Conservation (phyloP, 192 early-diverging fungal species). For the Coemansia biformis region DNA sequence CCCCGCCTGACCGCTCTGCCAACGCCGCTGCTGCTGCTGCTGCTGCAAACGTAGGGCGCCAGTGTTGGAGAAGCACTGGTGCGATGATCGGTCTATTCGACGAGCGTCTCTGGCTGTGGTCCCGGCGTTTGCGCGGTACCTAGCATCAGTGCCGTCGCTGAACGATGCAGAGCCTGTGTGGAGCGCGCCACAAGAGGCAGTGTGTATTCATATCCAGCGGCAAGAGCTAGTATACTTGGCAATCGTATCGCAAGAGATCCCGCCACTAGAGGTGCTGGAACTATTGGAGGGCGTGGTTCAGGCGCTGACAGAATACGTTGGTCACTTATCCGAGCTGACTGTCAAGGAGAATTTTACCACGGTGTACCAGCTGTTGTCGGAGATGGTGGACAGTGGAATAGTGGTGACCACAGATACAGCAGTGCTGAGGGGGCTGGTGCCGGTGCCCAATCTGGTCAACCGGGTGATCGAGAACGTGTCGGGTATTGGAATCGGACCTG, state of each 20-base stretch:
- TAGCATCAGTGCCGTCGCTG: slow-evolving; percentile 43
- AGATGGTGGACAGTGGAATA: slow-evolving; percentile 89
- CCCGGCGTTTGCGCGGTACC: slow-evolving; percentile 57
- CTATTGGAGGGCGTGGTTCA: slow-evolving; percentile 77
- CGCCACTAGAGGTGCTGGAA: slow-evolving; percentile 78
- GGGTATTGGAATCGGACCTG: slow-evolving; percentile 30
- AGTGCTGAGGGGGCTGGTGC: slow-evolving; percentile 79
- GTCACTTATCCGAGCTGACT: slow-evolving; percentile 69
- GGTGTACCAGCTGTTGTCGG: slow-evolving; percentile 77
- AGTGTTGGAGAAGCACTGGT: slow-evolving; percentile 87
- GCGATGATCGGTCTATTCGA: slow-evolving; percentile 56
- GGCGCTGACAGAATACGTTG: slow-evolving; percentile 79
- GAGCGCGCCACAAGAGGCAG: slow-evolving; percentile 16
- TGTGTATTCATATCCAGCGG: slow-evolving; percentile 49
- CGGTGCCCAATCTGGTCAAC: slow-evolving; percentile 78
- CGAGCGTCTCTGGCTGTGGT: slow-evolving; percentile 59
- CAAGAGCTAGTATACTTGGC: slow-evolving; percentile 71
- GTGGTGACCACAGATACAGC: slow-evolving; percentile 84
- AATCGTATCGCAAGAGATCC: slow-evolving; percentile 68
- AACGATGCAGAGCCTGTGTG: slow-evolving; percentile 34
- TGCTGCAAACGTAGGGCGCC: slow-evolving; percentile 55
- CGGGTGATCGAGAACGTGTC: slow-evolving; percentile 83
- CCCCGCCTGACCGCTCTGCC: neutral
- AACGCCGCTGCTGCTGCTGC: slow-evolving; percentile 4
- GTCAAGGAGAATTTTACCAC: slow-evolving; percentile 92